Evolutionary conservation across 768 basidiomycete species (phyloP), one percentile per base, ranked within the genome.

Genomic region (Trametopsis cervina): DNA sequence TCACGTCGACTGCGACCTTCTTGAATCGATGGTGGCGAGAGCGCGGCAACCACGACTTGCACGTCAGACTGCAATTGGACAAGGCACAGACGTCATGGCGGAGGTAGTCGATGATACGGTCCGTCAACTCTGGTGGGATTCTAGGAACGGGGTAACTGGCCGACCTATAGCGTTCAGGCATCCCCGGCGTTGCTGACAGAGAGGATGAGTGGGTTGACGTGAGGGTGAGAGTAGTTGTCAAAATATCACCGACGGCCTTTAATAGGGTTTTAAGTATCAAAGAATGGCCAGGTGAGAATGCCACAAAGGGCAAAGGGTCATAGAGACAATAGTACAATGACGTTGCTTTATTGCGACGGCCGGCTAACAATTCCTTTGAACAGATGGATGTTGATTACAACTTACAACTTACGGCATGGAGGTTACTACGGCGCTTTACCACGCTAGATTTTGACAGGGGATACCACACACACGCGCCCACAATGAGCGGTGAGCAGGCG

Each of bases 71-170:
- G 42, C 58, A 59, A 2, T 44, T 44, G 9, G 24, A 22, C 3
- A 61, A 52, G 3, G 58, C 50, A 4, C 20, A 18, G 1, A 23
- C 9, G 40, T 57, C 54, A 37, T 42, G 49, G 24, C 46, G 52
- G 18, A 60, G 53, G 40, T 46, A 46, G 52, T 58, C 55, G 46
- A 61, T 50, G 38, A 59, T 54, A 25, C 18, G 18, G 40, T 59
- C 57, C 22, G 38, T 22, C 21, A 61, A 29, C 39, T 63, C 62
- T 10, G 44, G 24, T 21, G 60, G 57, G 3, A 60, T 40, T 29
- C 45, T 44, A 17, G 50, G 44, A 44, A 26, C 38, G 27, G 44
- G 37, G 50, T 42, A 33, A 42, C 6, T 22, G 12, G 40, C 23
- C 44, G 29, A 37, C 35, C 36, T 38, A 37, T 33, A 17, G 37